These are phyloP conservation scores for Comarum palustre DNA, from an alignment of 306 rosid species.

Conservation along the genomic window DNA sequence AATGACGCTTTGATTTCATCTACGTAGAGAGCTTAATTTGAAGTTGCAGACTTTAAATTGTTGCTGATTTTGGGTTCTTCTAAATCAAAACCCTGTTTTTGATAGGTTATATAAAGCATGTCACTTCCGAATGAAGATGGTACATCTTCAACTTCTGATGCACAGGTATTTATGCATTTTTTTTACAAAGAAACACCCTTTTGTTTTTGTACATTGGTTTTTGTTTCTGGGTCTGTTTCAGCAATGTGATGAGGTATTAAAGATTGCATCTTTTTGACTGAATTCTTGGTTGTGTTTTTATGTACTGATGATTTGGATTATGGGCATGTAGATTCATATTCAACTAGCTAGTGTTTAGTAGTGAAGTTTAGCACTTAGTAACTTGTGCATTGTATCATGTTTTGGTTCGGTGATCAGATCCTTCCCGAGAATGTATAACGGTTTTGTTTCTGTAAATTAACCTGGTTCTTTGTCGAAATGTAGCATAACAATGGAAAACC, in stretches of 20 bases:
- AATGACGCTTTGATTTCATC: background rate
- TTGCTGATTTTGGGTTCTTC: background rate
- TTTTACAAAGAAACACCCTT: conserved; percentile 14
- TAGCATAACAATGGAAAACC: background rate
- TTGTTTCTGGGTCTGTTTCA: background rate
- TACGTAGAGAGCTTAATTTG: background rate
- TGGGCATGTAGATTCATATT: background rate
- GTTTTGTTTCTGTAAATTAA: background rate
- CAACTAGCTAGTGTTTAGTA: background rate
- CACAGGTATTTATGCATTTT: conserved; percentile 51
- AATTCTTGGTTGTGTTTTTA: background rate
- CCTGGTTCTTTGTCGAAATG: background rate
- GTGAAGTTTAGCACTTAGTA: background rate
- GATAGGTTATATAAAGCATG: conserved; percentile 39
- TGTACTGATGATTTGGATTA: background rate
- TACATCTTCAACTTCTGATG: conserved; percentile 38
- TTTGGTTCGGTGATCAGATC: background rate
- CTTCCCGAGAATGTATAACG: background rate
- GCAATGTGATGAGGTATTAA: background rate
- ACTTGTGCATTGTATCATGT: background rate
- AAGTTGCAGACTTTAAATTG: background rate
- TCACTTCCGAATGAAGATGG: conserved; percentile 58
- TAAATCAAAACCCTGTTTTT: background rate
- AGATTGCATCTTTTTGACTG: background rate
- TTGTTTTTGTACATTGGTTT: background rate